Base-by-base conservation (phyloP, 192 early-diverging fungal species). In the Thamnidium elegans region DNA sequence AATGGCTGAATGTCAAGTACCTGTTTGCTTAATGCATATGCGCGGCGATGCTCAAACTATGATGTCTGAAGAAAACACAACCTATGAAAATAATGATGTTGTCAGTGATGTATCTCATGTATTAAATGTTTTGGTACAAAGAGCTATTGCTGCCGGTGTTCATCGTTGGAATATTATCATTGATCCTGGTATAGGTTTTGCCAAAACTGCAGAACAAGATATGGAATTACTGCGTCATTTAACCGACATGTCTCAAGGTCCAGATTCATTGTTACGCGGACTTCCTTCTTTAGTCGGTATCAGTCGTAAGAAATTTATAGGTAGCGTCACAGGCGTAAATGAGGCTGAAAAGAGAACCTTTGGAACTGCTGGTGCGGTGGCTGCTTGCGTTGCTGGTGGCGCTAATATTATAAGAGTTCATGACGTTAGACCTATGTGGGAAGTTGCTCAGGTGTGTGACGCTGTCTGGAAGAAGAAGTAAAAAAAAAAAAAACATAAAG, bases 161-260 rank as follows among this genome's bases (percentile, higher is more conserved):
- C 81, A 86, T 46, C 82, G 94, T 10, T 99, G 97, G 97, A 98
- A 98, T 75, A 93, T 99, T 23, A 90, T 96, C 65, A 74, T 96
- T 3, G 97, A 99, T 66, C 97, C 97, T 11, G 97, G 97, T 21
- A 85, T 99, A 62, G 97, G 97, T 1, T 99, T 99, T 81, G 94
- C 96, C 32, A 99, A 99, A 78, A 87, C 88, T 7, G 80, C 78
- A 23, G 82, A 83, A 3, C 97, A 99, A 70, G 92, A 89, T 73
- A 87, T 95, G 75, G 88, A 92, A 68, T 73, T 99, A 26, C 72
- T 99, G 58, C 82, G 88, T 31, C 77, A 87, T 4, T 76, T 99
- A 23, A 65, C 75, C 1, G 81, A 89, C 51, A 71, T 91, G 32
- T 78, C 78, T 55, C 67, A 77, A 56, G 62, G 51, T n/a, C 70